Evolutionary conservation across 305 asterid species (phyloP).

Genomic region (Fraxinus xanthoxyloides): DNA sequence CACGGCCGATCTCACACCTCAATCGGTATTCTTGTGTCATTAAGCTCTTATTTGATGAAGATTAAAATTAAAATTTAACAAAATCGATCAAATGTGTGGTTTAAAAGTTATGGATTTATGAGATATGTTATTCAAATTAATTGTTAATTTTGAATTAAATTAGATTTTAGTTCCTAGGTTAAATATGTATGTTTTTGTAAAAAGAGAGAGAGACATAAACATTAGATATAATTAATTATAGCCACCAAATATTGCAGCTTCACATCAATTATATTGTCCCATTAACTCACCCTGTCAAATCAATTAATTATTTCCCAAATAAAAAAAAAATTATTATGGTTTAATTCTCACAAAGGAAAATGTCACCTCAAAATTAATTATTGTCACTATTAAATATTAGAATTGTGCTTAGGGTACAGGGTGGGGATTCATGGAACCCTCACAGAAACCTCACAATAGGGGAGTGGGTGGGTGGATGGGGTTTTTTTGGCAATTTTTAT

Average conservation of each 20-base stretch:
- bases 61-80: no score
- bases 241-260: slow-evolving; percentile 43
- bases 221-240: slow-evolving; percentile 19
- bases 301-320: slow-evolving; percentile 12
- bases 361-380: background rate
- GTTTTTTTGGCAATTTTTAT: no score
- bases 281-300: background rate
- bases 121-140: no score
- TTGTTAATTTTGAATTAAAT: no score
- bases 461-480: no score
- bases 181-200: background rate
- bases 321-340: background rate
- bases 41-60: background rate
- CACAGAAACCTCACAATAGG: no score
- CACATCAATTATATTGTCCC: slow-evolving; percentile 14
- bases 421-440: no score
- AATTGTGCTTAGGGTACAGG: no score
- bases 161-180: background rate
- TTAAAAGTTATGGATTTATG: background rate
- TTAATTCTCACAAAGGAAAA: background rate
- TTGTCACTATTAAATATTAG: background rate
- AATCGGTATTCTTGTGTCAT: background rate
- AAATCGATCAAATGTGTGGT: background rate
- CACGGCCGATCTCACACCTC: background rate
- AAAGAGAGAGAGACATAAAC: background rate